Evolutionary conservation across 2,329 filamentous ascomycete species (phyloP), one percentile per base, ranked within the genome.

Genomic region (Colletotrichum cordylinicola): DNA sequence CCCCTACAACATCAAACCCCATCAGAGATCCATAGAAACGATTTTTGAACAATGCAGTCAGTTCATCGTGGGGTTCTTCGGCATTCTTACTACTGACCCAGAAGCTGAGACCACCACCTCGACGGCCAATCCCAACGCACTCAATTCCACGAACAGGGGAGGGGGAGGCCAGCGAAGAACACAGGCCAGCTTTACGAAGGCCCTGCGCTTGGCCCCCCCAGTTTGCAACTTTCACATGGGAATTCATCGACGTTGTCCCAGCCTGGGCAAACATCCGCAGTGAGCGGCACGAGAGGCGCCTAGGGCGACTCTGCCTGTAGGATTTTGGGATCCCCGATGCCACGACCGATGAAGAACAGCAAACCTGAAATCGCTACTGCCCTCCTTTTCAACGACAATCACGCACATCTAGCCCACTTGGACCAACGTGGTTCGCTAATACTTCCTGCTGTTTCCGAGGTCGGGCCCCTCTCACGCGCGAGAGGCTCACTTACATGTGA

Each of bases 401-500:
- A 21, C 60, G 33, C 55, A 56, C 55, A 33, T 72, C 60, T 8
- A 65, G 29, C 29, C 37, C 58, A 27, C 29, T 39, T 21, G 48
- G 27, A 33, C 24, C 24, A 27, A 39, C 48, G 33, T 55, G 27
- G 39, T 56, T 58, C 56, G 31, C 27, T 24, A 33, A 27, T 67
- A 21, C 29, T 58, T 31, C 70, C 39, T 64, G 33, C 52, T 15
- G 24, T 24, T 33, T 18, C 62, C 69, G 73, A 75, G 31, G 55
- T 55, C 24, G 16, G 8, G 31, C 29, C 27, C 35, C 35, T 39
- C 21, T 39, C 21, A 16, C 33, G 33, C 33, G 27, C 62, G 16
- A 64, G 27, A 33, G 39, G 31, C 39, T 60, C 37, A 39, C 65
- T 73, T 52, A 69, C 74, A 76, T 76, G 74, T 76, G 74, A 74